Evolutionary conservation across 2,329 filamentous ascomycete genomes (phyloP).

Genomic region (Monascus ruber): DNA sequence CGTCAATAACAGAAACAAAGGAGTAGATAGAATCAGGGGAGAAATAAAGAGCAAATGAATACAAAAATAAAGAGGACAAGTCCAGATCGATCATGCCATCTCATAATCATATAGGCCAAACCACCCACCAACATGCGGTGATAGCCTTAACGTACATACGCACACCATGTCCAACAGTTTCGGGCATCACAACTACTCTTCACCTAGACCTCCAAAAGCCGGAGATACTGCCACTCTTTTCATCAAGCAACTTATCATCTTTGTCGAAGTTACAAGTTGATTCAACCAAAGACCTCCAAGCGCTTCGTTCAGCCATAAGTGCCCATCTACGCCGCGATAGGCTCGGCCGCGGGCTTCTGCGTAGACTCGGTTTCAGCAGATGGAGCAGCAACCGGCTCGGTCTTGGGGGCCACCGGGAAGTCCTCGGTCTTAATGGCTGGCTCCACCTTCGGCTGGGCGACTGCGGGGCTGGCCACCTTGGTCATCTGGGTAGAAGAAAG

Average conservation of each 20-base stretch:
- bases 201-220: neutral
- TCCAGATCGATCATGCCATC: slow-evolving; percentile 9
- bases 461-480: slow-evolving; percentile 15
- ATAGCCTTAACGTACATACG: neutral
- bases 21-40: too few relatives aligned
- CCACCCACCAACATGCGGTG: slow-evolving; percentile 3
- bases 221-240: neutral
- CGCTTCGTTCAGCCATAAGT: neutral
- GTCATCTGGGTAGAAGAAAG: slow-evolving; percentile 22
- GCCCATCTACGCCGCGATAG: slow-evolving; percentile 18
- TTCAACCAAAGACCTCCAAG: too few relatives aligned
- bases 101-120: slow-evolving; percentile 12
- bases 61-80: neutral
- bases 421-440: slow-evolving; percentile 11
- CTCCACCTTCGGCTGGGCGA: slow-evolving; percentile 2
- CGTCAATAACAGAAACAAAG: too few relatives aligned
- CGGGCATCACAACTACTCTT: neutral
- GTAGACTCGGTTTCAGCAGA: slow-evolving; percentile 10
- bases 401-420: slow-evolving; percentile 33
- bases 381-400: slow-evolving; percentile 14
- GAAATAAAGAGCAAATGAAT: too few relatives aligned
- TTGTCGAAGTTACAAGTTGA: neutral
- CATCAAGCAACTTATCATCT: neutral
- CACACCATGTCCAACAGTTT: neutral
- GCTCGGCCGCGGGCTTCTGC: slow-evolving; percentile 19